These are phyloP conservation scores for Metschnikowia baotianmanensis DNA, from an alignment of 805 yeast genomes.

Conservation along the genomic window DNA sequence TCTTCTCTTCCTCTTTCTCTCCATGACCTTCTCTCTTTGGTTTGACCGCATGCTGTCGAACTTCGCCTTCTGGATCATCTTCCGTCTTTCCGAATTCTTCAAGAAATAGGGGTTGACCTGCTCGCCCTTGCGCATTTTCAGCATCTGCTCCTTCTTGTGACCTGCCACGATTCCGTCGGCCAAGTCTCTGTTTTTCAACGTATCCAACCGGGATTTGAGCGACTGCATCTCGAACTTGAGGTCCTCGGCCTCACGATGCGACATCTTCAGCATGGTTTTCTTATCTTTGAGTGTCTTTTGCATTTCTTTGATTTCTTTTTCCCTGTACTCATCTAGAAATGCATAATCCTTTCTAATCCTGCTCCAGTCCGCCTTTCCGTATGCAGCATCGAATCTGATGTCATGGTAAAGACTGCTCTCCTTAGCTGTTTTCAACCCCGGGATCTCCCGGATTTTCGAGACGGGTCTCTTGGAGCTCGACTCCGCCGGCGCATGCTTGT, in stretches of 20 bases:
- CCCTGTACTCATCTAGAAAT: slow-evolving; percentile 83
- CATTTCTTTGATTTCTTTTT: slow-evolving; percentile 65
- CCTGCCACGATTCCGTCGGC: slow-evolving; percentile 63
- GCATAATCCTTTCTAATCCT: slow-evolving; percentile 73
- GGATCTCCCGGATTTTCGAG: slow-evolving; percentile 67
- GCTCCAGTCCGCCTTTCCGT: slow-evolving; percentile 74
- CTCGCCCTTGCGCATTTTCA: slow-evolving; percentile 47
- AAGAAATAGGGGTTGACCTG: slow-evolving; percentile 54
- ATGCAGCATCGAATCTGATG: slow-evolving; percentile 86
- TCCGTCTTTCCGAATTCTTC: slow-evolving; percentile 68
- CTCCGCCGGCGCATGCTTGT: slow-evolving; percentile 88
- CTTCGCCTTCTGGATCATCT: slow-evolving; percentile 72
- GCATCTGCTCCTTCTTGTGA: slow-evolving; percentile 50
- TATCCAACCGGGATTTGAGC: slow-evolving; percentile 62
- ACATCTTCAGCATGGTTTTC: slow-evolving; percentile 39
- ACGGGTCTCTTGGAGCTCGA: slow-evolving; percentile 71
- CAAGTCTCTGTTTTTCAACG: slow-evolving; percentile 70
- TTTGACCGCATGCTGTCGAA: slow-evolving; percentile 68
- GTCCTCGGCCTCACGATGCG: slow-evolving; percentile 47
- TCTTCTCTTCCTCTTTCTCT: slow-evolving; percentile 82
- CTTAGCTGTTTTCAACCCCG: slow-evolving; percentile 50
- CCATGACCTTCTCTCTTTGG: slow-evolving; percentile 79
- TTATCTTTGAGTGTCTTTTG: slow-evolving; percentile 54
- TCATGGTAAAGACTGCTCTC: slow-evolving; percentile 59
- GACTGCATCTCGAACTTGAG: slow-evolving; percentile 60